Percentiles rank a stretch among this genome's conserved stretches.
Conservation (phyloP, 768 basidiomycete species). For the Kwoniella sp. region DNA sequence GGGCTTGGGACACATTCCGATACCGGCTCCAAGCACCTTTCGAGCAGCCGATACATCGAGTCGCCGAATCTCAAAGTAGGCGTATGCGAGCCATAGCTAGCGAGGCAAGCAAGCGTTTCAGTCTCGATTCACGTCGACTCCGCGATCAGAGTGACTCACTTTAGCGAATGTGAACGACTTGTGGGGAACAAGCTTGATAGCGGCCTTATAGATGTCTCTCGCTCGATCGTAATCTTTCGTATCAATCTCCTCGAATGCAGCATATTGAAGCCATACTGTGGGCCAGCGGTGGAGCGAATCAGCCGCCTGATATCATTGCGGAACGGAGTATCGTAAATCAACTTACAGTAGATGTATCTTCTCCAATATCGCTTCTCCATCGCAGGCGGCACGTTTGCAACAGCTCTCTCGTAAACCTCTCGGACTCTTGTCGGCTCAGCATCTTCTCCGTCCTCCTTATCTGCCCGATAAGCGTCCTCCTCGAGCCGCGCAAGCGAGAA, state of each 20-base stretch:
- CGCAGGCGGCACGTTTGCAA: conserved; percentile 92
- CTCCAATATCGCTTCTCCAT: conserved; percentile 79
- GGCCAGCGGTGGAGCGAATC: neutral
- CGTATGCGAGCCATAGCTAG: conserved; percentile 82
- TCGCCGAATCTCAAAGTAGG: conserved; percentile 85
- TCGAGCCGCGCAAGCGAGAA: conserved; percentile 94
- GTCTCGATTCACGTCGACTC: too few species aligned
- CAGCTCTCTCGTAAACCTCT: conserved; percentile 93
- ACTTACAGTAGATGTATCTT: conserved; percentile 57
- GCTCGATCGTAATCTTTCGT: conserved; percentile 86
- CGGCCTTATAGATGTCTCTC: conserved; percentile 90
- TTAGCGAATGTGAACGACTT: conserved; percentile 98
- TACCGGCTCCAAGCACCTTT: conserved; percentile 82
- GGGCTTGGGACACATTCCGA: conserved; percentile 90
- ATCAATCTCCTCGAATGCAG: conserved; percentile 94
- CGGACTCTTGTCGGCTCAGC: conserved; percentile 67
- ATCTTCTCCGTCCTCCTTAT: conserved; percentile 65
- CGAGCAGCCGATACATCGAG: conserved; percentile 80
- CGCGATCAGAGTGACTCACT: conserved; percentile 33
- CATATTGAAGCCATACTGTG: conserved; percentile 84
- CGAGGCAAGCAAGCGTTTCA: too few species aligned
- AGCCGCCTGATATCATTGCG: neutral
- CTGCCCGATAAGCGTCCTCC: conserved; percentile 78
- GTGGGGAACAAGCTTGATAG: conserved; percentile 84
- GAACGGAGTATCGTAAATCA: neutral